Base-by-base conservation (phyloP, 352 stramenopile genomes). In the Globisporangium nagaii region DNA sequence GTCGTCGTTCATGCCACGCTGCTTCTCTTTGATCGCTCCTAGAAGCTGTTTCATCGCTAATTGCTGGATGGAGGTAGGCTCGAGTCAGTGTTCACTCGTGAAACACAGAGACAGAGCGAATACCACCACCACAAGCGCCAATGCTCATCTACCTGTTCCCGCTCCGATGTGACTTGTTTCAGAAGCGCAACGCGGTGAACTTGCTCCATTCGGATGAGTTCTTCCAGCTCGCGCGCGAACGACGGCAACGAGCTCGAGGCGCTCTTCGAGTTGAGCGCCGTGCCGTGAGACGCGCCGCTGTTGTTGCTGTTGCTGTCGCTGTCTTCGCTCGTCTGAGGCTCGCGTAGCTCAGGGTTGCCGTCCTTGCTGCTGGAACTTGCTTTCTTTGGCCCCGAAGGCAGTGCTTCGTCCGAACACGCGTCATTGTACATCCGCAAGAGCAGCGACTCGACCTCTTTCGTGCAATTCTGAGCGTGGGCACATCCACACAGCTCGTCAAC, bases 341-440 rank as follows among this genome's bases (percentile, higher is more conserved):
- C 22, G 8, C 10, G 39, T 11, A 31, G 31, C 22, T 44, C 39
- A 40, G 41, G 40, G 27, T 46, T 51, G 2, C 3, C 1, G 6
- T 28, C 53, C 24, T 56, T 68, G 22, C 47, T 59, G 5, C 36
- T 24, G 41, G 11, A n/a, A 15, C n/a, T 28, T 48, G 24, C 15
- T 22, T 63, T 81, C 27, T 54, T 68, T 1, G 43, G 12, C 2
- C 9, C 54, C 19, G 25, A 28, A 19, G 34, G 6, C 19, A 56
- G 46, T n/a, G 62, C 54, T 54, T 32, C 41, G 5, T 66, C 56
- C 1, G 62, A 48, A 34, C 60, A 77, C 2, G 79, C 66, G 9
- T 88, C 73, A 19, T 89, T 91, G 60, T 82, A 83, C 48, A 88
- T 75, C 0, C 71, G 72, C 41, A 91, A 34, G 12, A 91, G 53